Evolutionary conservation across 352 stramenopile species (phyloP).

Genomic region (Blastocystis sp.): DNA sequence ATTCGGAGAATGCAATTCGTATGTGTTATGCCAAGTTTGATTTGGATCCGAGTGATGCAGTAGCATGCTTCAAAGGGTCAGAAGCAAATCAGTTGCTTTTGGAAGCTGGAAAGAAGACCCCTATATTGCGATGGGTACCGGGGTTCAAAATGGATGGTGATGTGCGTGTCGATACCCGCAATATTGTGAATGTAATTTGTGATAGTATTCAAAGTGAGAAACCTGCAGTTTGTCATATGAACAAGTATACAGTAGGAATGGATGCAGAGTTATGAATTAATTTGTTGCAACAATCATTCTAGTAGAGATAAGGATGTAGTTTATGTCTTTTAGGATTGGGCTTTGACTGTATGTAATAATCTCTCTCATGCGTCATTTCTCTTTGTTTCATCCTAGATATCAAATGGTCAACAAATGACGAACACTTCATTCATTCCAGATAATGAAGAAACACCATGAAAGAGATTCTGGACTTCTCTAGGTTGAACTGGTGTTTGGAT

Average conservation of each 20-base stretch:
- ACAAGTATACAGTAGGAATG: conserved; percentile 29
- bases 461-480: neutral
- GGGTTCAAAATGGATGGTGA: neutral
- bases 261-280: conserved; percentile 8
- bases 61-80: neutral
- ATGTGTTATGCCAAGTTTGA: conserved; percentile 39
- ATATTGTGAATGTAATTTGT: conserved; percentile 25
- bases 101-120: conserved; percentile 15
- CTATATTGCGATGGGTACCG: conserved; percentile 26
- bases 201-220: conserved; percentile 6
- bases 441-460: neutral
- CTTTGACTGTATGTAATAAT: neutral
- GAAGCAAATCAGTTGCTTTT: conserved; percentile 10
- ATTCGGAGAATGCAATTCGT: neutral
- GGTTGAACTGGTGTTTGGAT: neutral
- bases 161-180: conserved; percentile 20
- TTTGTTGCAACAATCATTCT: neutral
- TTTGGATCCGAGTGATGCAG: neutral
- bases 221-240: neutral
- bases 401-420: neutral
- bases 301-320: conserved; percentile 8
- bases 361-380: neutral
- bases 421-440: neutral
- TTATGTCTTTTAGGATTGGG: neutral
- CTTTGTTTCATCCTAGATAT: neutral